Percentiles rank a stretch among this genome's conserved stretches.
phyloP scores from a whole-genome alignment of 164 flowering plant species.

The Berberis thunbergii region DNA sequence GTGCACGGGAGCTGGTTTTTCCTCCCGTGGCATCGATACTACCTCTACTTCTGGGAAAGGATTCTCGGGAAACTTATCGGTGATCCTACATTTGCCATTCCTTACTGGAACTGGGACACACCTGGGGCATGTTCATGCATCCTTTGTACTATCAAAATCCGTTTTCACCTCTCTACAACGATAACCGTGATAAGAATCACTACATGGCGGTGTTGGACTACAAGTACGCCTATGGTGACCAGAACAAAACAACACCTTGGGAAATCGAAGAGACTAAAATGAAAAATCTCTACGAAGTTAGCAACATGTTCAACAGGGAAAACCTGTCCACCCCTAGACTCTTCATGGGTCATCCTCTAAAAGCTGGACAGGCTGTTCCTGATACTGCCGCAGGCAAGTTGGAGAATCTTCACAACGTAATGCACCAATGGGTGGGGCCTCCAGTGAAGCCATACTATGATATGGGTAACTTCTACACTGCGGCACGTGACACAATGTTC shows the following conservation, averaged over 20 bases:
- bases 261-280: background rate
- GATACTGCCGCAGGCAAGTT: background rate
- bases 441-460: background rate
- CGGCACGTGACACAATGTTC: too few relatives aligned
- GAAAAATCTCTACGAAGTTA: background rate
- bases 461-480: too few relatives aligned
- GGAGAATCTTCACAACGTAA: background rate
- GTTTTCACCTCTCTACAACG: background rate
- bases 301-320: background rate
- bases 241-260: background rate
- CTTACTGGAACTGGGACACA: too few relatives aligned
- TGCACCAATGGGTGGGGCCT: background rate
- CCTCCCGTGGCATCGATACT: too few relatives aligned
- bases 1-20: too few relatives aligned
- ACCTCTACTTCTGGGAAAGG: too few relatives aligned
- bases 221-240: background rate
- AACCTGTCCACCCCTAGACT: background rate
- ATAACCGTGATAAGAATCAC: too few relatives aligned
- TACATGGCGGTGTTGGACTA: too few relatives aligned
- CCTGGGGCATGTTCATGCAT: background rate
- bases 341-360: background rate
- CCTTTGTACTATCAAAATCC: background rate
- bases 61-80: too few relatives aligned
- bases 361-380: background rate
- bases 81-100: too few relatives aligned